Evolutionary conservation across 1,284 basidiomycete species (phyloP).

Genomic region (Moesziomyces antarcticus): DNA sequence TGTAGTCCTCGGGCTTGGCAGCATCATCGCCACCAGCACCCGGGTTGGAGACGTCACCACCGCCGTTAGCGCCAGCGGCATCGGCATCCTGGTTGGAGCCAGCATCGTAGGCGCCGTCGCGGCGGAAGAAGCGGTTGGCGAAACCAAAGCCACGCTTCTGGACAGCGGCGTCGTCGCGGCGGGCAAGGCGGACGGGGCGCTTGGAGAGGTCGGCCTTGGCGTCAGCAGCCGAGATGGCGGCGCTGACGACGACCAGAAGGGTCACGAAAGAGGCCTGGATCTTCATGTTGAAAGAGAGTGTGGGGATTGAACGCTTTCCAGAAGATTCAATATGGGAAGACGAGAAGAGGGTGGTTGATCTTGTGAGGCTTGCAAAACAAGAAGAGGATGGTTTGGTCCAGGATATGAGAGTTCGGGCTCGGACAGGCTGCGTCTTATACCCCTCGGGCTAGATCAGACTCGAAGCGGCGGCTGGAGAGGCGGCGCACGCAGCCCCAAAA

Average conservation of each 20-base stretch:
- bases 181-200: conserved; percentile 38
- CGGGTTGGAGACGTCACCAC: conserved; percentile 7
- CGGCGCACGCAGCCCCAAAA: too few relatives aligned
- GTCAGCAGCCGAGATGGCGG: conserved; percentile 48
- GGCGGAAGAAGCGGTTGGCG: conserved; percentile 30
- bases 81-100: conserved; percentile 4
- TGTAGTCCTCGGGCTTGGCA: conserved; percentile 13
- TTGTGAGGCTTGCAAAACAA: conserved; percentile 1
- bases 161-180: conserved; percentile 24
- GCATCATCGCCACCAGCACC: not conserved
- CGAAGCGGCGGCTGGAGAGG: too few relatives aligned
- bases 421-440: too few relatives aligned
- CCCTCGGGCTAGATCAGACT: too few relatives aligned
- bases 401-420: too few relatives aligned
- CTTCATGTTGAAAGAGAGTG: conserved; percentile 29
- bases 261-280: conserved; percentile 43
- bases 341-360: not conserved
- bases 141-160: conserved; percentile 31
- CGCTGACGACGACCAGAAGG: conserved; percentile 40
- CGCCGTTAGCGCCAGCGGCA: not conserved
- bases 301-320: conserved; percentile 31
- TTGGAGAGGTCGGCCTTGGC: conserved; percentile 26
- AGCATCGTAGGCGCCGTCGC: conserved; percentile 16
- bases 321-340: conserved; percentile 18
- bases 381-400: not conserved